These are phyloP conservation scores for Trametes sanguinea DNA, from an alignment of 768 basidiomycete genomes.

Conservation along the genomic window DNA sequence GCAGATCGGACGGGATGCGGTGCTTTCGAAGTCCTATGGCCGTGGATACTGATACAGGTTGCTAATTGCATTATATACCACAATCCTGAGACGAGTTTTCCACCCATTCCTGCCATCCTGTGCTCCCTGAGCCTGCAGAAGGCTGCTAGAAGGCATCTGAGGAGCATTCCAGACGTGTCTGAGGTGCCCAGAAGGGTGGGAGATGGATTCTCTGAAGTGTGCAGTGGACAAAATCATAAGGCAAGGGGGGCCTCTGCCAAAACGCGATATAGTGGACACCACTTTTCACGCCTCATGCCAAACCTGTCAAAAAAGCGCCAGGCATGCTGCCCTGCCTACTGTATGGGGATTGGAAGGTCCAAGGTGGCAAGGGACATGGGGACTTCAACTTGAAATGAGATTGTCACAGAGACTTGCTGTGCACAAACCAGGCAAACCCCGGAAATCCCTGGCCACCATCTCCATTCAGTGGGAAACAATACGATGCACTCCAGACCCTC, in stretches of 20 bases:
- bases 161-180: background rate
- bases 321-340: constrained; percentile 29
- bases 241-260: background rate
- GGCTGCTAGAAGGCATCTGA: no score
- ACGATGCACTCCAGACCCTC: no score
- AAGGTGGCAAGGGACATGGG: constrained; percentile 39
- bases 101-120: no score
- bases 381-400: no score
- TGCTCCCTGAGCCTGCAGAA: no score
- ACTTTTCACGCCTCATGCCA: constrained; percentile 27
- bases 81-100: background rate
- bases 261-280: constrained; percentile 34
- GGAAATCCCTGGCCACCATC: no score
- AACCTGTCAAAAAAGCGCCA: constrained; percentile 27
- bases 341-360: constrained; percentile 41
- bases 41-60: constrained; percentile 28
- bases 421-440: no score
- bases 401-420: no score
- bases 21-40: constrained; percentile 46
- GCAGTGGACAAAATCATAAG: background rate
- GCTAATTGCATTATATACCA: background rate
- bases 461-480: no score
- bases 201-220: background rate
- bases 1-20: constrained; percentile 63
- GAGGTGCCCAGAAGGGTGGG: background rate